These are phyloP conservation scores for Colletotrichum sp. DNA, from an alignment of 2,329 filamentous ascomycete species.

Conservation along the genomic window DNA sequence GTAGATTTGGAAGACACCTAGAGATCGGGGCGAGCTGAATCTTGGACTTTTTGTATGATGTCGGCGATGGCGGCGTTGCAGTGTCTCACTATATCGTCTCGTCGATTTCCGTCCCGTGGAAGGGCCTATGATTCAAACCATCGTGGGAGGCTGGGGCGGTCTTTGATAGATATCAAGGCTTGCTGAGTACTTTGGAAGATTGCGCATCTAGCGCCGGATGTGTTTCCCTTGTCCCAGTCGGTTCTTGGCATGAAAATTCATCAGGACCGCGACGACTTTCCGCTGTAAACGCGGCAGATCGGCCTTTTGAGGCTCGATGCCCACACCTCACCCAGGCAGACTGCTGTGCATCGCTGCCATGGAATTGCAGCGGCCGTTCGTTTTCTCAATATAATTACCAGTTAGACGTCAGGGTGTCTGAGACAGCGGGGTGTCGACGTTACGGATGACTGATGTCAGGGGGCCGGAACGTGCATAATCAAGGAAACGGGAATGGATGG, in stretches of 20 bases:
- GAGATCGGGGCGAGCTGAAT: background rate
- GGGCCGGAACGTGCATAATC: background rate
- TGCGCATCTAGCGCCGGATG: background rate
- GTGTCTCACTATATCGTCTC: background rate
- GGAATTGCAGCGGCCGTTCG: background rate
- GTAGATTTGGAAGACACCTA: background rate
- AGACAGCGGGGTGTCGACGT: background rate
- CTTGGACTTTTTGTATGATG: background rate
- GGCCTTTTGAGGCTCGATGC: background rate
- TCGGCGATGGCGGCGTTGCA: background rate
- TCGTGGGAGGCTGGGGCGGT: background rate
- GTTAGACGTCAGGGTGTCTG: slow-evolving; percentile 9
- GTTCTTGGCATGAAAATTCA: background rate
- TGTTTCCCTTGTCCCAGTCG: background rate
- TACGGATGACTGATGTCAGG: background rate
- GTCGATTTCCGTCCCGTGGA: background rate
- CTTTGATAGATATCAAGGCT: background rate
- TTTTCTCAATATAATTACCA: background rate
- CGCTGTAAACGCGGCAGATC: background rate
- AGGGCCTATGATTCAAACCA: background rate
- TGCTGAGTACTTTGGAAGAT: background rate
- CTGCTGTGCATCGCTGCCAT: background rate
- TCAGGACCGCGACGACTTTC: background rate
- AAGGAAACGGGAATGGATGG: background rate
- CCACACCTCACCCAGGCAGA: background rate